Percentiles rank a stretch among this genome's conserved stretches.
Conservation (phyloP, 2,329 filamentous ascomycete species). For the Ceratocystis smalleyi region DNA sequence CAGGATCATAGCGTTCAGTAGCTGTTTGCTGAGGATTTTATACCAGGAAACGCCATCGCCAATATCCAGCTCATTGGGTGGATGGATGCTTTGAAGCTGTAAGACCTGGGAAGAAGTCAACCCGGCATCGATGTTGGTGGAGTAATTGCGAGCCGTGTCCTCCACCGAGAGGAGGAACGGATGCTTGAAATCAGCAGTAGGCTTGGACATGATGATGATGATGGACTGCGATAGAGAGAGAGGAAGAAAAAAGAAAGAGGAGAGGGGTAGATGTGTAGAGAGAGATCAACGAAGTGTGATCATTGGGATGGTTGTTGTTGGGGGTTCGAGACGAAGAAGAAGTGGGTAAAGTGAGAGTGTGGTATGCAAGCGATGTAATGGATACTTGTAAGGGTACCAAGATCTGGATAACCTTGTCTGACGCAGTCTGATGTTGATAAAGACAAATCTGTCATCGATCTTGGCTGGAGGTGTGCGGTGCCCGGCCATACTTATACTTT, state of each 20-base stretch:
- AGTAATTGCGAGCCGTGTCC: constrained; percentile 46
- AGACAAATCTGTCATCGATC: not conserved
- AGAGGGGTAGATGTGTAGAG: not conserved
- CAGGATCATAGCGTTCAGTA: constrained; percentile 65
- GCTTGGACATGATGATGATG: constrained; percentile 9
- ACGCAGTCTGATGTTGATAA: too few relatives aligned
- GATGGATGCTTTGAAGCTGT: constrained; percentile 43
- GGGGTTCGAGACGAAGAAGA: not conserved
- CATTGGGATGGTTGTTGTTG: not conserved
- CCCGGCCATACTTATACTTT: not conserved
- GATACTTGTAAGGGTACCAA: not conserved
- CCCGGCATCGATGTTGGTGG: constrained; percentile 51
- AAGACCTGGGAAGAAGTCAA: constrained; percentile 45
- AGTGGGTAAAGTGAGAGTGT: not conserved
- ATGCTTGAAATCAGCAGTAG: constrained; percentile 26
- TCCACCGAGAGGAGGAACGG: constrained; percentile 46
- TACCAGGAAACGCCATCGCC: constrained; percentile 51
- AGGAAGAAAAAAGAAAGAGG: not conserved
- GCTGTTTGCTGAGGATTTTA: constrained; percentile 56
- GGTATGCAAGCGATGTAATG: not conserved
- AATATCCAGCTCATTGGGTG: constrained; percentile 55
- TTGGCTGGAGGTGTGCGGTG: not conserved
- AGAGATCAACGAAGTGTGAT: constrained; percentile 1
- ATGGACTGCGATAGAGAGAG: not conserved
- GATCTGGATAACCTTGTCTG: not conserved